Evolutionary conservation across 768 basidiomycete species (phyloP), one percentile per base, ranked within the genome.

Genomic region (Lactarius sanguifluus): DNA sequence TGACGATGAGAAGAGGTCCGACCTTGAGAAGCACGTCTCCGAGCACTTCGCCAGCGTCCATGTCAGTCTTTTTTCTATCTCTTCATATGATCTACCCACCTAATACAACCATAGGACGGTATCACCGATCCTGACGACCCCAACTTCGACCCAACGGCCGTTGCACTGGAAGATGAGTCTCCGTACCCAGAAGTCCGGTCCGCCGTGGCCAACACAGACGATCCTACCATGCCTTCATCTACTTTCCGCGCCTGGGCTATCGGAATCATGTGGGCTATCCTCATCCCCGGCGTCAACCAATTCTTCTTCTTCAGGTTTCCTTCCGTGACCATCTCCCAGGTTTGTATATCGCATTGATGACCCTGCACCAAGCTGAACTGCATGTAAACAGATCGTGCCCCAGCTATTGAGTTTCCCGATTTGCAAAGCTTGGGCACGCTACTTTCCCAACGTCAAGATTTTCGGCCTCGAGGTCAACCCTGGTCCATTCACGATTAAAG

Each of bases 301-400:
- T 91, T 90, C 77, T 90, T 91, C 76, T 87, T 82, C 75, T 84
- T 90, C 70, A 83, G 89, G 34, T 90, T 84, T 71, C 89, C 89
- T 5, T 76, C 79, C 18, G 75, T 79, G 55, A 23, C 25, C 13
- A 62, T 82, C 62, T 57, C 54, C 28, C 64, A 66, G 25, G 76
- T 75, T 23, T 32, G 74, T 72, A 30, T 28, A 18, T 25, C 8
- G 25, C 41, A 6, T 1, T 65, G 61, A 47, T 61, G 34, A 54
- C 38, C 40, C n/a, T 55, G 68, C 63, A 34, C 64, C 36, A 28
- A 67, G 20, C n/a, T 55, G 23, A 32, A 55, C 16, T 36, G 16
- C 30, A 12, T 13, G 10, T 7, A 15, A 64, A 57, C 64, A 75
- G 76, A 76, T 91, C 61, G 86, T 91, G 43, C 87, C 86, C 20